Evolutionary conservation across 179 eudicot genomes (phyloP).

Genomic region (Spergularia azorica): DNA sequence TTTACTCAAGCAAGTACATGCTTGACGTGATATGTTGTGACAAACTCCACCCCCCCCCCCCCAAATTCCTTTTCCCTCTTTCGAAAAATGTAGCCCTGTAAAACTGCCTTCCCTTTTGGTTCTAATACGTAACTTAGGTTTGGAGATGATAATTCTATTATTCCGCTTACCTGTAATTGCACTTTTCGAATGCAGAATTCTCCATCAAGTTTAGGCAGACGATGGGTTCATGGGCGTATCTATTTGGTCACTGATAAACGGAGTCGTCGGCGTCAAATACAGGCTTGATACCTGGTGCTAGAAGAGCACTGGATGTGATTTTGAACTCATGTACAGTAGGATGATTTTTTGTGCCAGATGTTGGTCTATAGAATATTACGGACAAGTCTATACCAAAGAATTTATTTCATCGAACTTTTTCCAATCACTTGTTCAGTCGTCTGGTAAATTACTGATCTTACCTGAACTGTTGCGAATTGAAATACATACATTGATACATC

Average conservation of each 20-base stretch:
- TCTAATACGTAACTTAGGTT: too few species aligned
- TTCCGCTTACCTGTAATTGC: not conserved
- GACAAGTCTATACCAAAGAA: not conserved
- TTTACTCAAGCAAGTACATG: not conserved
- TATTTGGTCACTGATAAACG: conserved; percentile 62
- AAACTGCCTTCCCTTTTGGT: too few species aligned
- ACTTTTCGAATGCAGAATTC: conserved; percentile 53
- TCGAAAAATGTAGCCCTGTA: too few species aligned
- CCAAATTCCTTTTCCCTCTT: not conserved
- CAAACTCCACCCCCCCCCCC: not conserved
- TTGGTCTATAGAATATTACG: conserved; percentile 8
- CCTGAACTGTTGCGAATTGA: not conserved
- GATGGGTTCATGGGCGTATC: conserved; percentile 90
- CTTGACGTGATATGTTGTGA: not conserved
- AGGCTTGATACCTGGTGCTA: conserved; percentile 24
- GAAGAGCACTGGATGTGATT: not conserved
- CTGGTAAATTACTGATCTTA: not conserved
- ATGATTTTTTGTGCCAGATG: conserved; percentile 16
- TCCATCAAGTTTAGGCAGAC: conserved; percentile 52
- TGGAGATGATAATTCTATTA: too few species aligned
- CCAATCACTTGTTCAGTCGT: too few species aligned
- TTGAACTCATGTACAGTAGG: conserved; percentile 27
- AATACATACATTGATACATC: not conserved
- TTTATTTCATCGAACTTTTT: too few species aligned
- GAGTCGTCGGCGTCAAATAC: conserved; percentile 41